Evolutionary conservation across 257 asterid genomes (phyloP), one percentile per base, ranked within the genome.

Genomic region (Henckelia pumila): DNA sequence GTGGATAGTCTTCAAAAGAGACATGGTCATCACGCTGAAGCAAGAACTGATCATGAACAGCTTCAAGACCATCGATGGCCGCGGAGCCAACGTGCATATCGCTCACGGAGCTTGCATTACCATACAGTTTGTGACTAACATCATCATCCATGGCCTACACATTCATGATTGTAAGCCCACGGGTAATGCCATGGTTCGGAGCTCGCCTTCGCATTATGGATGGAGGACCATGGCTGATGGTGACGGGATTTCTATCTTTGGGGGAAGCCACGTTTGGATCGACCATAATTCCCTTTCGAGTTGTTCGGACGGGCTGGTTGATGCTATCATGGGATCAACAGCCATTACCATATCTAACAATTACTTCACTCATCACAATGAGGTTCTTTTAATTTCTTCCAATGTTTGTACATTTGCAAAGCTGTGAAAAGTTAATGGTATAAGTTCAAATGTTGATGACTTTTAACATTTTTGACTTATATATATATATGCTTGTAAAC

Each of bases 321-420:
- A 82, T 64, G 87, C 66, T 8, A 82, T 72, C 50, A 75, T 82
- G 84, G 88, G 85, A 20, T 83, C 88, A 17, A 83, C 88, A 8
- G 85, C 85, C 0, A 73, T 83, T 19, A 83, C 85, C 28, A 83
- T 83, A n/a, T 83, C 88, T 1, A 83, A 80, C 71, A 83, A 83
- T 63, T 56, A 72, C 76, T 80, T 83, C 20, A 77, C 75, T 33
- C 85, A 80, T 19, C 88, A 83, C 76, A 67, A 83, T 30, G 85
- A 80, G 80, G 87, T 72, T 6, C 10, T 26, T n/a, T n/a, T n/a
- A n/a, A n/a, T 59, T 55, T 60, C 50, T 24, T 25, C 3, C 57
- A 3, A 13, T 2, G 22, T 55, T 53, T 13, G 1, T 40, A 20
- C 56, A 4, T 58, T 44, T 29, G 8, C 17, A 8, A 26, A 37